Evolutionary conservation across 306 rosid species (phyloP).

Genomic region (Lathyrus aphaca): DNA sequence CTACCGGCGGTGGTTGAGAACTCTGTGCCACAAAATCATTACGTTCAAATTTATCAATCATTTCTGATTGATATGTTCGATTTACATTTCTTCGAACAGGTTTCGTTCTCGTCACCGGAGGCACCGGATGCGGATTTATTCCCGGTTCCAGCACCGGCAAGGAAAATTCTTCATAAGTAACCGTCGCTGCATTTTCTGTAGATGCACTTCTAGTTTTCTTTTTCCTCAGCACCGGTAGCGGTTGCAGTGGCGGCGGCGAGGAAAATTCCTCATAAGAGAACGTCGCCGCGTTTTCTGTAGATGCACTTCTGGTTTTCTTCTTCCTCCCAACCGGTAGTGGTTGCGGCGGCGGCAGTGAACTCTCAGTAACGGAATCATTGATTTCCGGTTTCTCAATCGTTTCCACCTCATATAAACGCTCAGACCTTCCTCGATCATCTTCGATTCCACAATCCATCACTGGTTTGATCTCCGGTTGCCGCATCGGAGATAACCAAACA

Average conservation of each 20-base stretch:
- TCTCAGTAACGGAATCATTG: conserved; percentile 6
- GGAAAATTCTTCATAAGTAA: conserved; percentile 41
- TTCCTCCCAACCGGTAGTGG: conserved; percentile 37
- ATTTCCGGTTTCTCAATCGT: conserved; percentile 10
- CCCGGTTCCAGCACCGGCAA: background rate
- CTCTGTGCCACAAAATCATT: conserved; percentile 9
- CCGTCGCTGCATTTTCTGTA: conserved; percentile 41
- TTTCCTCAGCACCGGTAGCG: conserved; percentile 35
- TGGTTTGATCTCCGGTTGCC: conserved; percentile 10
- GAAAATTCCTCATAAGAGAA: conserved; percentile 44
- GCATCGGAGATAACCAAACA: conserved; percentile 20
- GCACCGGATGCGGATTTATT: background rate
- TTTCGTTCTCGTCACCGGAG: background rate
- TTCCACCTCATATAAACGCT: conserved; percentile 40
- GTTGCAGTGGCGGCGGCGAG: conserved; percentile 16
- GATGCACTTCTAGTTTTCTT: conserved; percentile 55
- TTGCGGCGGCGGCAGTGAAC: conserved; percentile 5
- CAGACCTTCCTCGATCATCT: conserved; percentile 28
- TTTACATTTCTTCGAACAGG: conserved; percentile 38
- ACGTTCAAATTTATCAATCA: background rate
- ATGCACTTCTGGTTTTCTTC: conserved; percentile 56
- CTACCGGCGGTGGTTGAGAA: conserved; percentile 20
- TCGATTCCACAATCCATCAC: conserved; percentile 3
- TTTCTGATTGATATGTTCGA: conserved; percentile 39
- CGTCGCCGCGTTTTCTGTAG: conserved; percentile 44